Conservation (phyloP, 768 basidiomycete genomes). For the Pleurotus cornucopiae region DNA sequence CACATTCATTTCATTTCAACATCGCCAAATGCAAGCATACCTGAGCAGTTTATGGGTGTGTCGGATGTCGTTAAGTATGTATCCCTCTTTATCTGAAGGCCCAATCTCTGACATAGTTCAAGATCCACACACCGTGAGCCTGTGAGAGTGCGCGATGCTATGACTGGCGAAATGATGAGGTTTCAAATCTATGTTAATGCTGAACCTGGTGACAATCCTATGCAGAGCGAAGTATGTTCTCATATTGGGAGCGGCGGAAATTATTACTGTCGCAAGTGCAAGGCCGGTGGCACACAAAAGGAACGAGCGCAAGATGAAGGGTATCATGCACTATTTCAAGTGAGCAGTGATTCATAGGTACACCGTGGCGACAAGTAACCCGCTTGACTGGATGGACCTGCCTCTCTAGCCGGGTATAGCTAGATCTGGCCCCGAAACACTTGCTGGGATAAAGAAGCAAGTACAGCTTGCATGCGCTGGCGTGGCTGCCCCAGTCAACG, state of each 20-base stretch:
- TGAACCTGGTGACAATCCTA: slow-evolving; percentile 26
- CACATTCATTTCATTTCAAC: slow-evolving; percentile 19
- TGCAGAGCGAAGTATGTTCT: slow-evolving; percentile 30
- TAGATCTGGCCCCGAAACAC: slow-evolving; percentile 10
- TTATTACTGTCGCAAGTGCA: slow-evolving; percentile 26
- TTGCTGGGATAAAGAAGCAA: slow-evolving; percentile 13
- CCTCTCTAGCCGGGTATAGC: slow-evolving; percentile 10
- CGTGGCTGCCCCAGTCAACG: slow-evolving; percentile 11
- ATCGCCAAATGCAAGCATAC: slow-evolving; percentile 28
- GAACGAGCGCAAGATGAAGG: slow-evolving; percentile 22
- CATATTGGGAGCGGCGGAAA: slow-evolving; percentile 27
- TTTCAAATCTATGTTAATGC: slow-evolving; percentile 19
- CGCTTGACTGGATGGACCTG: too few species aligned
- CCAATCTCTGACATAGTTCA: too few species aligned
- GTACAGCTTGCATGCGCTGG: slow-evolving; percentile 17
- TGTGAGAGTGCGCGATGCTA: slow-evolving; percentile 19
- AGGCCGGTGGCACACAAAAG: slow-evolving; percentile 21
- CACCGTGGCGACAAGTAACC: neutral
- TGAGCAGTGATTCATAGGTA: slow-evolving; percentile 8
- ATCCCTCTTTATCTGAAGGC: too few species aligned
- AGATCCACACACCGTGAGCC: slow-evolving; percentile 9
- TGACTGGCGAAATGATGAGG: slow-evolving; percentile 18
- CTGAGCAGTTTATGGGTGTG: slow-evolving; percentile 26
- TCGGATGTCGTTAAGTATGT: neutral
- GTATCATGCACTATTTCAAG: slow-evolving; percentile 19